Base-by-base conservation (phyloP, 2,329 filamentous ascomycete genomes). In the Fusarium oxysporum region DNA sequence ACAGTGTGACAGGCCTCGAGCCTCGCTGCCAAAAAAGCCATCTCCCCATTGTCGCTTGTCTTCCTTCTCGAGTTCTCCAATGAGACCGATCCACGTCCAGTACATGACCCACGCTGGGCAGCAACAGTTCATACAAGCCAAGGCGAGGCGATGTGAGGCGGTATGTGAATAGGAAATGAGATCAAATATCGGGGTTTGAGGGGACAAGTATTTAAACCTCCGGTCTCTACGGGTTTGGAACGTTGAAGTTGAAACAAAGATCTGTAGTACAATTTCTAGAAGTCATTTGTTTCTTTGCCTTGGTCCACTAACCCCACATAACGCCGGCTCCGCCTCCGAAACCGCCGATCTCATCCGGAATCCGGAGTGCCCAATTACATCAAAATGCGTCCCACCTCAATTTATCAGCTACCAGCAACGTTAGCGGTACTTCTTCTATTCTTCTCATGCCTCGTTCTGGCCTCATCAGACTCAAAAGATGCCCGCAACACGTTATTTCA, bases 61-160 rank as follows among this genome's bases (percentile, higher is more conserved):
- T 47, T 53, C 41, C 43, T 47, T n/a, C 51, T n/a, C 32, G 23
- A 43, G 44, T 55, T 47, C 72, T 77, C 74, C 76, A 80, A 81
- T 81, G 40, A 70, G 67, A 73, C 68, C 50, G 56, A 75, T 75
- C 75, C 76, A 79, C 78, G 78, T 79, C 77, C 71, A 30, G 66
- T 50, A 51, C 59, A 50, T 59, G 50, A 58, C 62, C 68, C 75
- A 68, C 59, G 72, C 78, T 75, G 76, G 77, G 79, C 76, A 79
- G 61, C 78, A 75, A 77, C 70, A 75, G 64, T 72, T 74, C 56
- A 74, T 61, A 74, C 50, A 59, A 65, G 51, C 53, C 55, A 63
- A 58, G 60, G 43, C 44, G 54, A 59, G 44, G 33, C 43, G 61
- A 59, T 45, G 45, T 47, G 59, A 70, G 63, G 65, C 60, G 64